A percentile compares a stretch with the other conserved stretches of the same genome.
Conservation (phyloP, 345 rosid species). For the Gossypium turneri region DNA sequence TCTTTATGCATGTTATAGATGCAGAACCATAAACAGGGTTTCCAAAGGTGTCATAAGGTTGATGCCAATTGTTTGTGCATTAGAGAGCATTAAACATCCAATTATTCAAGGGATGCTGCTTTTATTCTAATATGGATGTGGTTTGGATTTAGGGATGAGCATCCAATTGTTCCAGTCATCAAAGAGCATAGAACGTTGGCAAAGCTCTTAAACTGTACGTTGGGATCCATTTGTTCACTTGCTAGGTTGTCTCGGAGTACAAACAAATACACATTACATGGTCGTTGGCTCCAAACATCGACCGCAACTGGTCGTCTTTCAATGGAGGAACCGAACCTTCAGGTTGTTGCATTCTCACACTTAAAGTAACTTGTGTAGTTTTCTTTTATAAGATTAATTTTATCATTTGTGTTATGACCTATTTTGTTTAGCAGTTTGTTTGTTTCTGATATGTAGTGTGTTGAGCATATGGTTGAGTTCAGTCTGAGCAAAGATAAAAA, state of each 20-base stretch:
- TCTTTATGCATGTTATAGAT: neutral
- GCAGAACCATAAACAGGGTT: neutral
- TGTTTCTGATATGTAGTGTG: slow-evolving; percentile 55
- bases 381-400: neutral
- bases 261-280: slow-evolving; percentile 74
- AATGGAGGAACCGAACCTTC: slow-evolving; percentile 99
- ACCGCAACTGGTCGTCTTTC: slow-evolving; percentile 96
- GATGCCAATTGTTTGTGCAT: neutral
- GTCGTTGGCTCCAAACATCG: slow-evolving; percentile 96
- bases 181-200: slow-evolving; percentile 91
- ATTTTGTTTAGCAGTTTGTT: slow-evolving; percentile 2
- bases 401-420: neutral
- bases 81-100: neutral
- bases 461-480: slow-evolving; percentile 85
- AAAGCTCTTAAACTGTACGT: slow-evolving; percentile 77
- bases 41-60: slow-evolving; percentile 8
- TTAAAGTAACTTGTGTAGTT: neutral
- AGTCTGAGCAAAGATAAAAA: slow-evolving; percentile 36
- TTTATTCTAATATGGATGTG: slow-evolving; percentile 8
- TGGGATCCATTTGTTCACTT: slow-evolving; percentile 83
- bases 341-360: slow-evolving; percentile 41
- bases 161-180: slow-evolving; percentile 81
- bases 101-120: neutral
- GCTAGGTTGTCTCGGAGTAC: slow-evolving; percentile 63
- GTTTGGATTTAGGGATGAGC: slow-evolving; percentile 66